These are phyloP conservation scores for Suillus ampliporus DNA, from an alignment of 768 basidiomycete species.

Conservation along the genomic window DNA sequence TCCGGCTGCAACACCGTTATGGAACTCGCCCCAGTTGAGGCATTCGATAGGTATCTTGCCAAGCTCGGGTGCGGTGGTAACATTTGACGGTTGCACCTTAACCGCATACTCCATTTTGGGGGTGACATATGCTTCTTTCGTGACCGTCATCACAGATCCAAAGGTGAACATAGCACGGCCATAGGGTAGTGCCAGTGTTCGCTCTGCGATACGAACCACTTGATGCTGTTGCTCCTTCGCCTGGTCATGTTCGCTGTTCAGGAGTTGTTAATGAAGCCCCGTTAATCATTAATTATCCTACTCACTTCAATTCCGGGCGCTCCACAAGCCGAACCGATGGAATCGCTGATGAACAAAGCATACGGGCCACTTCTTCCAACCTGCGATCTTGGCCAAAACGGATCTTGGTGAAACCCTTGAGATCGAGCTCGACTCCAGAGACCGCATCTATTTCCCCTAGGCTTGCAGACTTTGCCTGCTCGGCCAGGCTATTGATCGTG, in stretches of 20 bases:
- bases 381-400: slow-evolving; percentile 91
- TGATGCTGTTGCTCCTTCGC: slow-evolving; percentile 84
- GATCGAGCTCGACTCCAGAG: slow-evolving; percentile 74
- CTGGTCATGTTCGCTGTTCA: slow-evolving; percentile 81
- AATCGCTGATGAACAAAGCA: slow-evolving; percentile 82
- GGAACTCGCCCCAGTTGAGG: slow-evolving; percentile 93
- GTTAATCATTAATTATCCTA: slow-evolving; percentile 14
- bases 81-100: slow-evolving; percentile 74
- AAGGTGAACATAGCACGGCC: slow-evolving; percentile 94
- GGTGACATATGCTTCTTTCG: slow-evolving; percentile 77
- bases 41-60: slow-evolving; percentile 78
- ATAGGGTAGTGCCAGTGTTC: slow-evolving; percentile 88
- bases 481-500: slow-evolving; percentile 57
- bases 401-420: slow-evolving; percentile 78
- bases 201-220: slow-evolving; percentile 79
- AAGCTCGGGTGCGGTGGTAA: slow-evolving; percentile 65
- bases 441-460: slow-evolving; percentile 61
- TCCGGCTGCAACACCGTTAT: slow-evolving; percentile 94
- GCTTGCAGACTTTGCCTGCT: slow-evolving; percentile 54
- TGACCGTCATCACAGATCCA: slow-evolving; percentile 76
- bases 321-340: slow-evolving; percentile 70
- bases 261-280: slow-evolving; percentile 9
- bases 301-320: slow-evolving; percentile 72
- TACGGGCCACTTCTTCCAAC: slow-evolving; percentile 88
- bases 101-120: slow-evolving; percentile 82